A percentile compares a stretch with the other conserved stretches of the same genome.
These are phyloP conservation scores for Melampsora americana DNA, from an alignment of 1,284 basidiomycete species.

Conservation along the genomic window DNA sequence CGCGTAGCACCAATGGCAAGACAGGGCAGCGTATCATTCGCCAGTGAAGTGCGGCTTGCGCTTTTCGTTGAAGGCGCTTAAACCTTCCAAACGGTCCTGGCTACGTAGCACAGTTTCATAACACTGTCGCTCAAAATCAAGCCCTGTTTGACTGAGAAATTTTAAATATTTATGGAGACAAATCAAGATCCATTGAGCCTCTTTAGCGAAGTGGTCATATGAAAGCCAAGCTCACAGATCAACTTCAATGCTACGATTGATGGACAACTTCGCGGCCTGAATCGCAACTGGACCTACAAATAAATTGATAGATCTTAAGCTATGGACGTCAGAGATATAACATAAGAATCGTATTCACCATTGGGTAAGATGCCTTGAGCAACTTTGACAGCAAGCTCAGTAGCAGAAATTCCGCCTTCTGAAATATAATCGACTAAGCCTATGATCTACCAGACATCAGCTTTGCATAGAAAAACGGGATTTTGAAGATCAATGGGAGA, in stretches of 20 bases:
- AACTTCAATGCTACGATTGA: conserved; percentile 73
- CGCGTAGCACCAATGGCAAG: too few species aligned
- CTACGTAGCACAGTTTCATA: conserved; percentile 78
- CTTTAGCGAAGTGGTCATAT: neutral
- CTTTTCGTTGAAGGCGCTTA: conserved; percentile 85
- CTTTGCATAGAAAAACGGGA: neutral
- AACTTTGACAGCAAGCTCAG: conserved; percentile 65
- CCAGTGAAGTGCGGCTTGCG: conserved; percentile 76
- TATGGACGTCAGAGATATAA: conserved; percentile 6
- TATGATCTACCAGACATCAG: conserved; percentile 50
- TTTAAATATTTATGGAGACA: neutral
- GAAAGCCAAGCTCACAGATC: conserved; percentile 60
- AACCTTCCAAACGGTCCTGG: conserved; percentile 76
- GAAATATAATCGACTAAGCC: conserved; percentile 78
- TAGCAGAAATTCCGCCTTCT: conserved; percentile 61
- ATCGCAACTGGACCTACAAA: conserved; percentile 76
- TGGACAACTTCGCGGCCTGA: conserved; percentile 80
- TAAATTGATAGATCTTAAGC: neutral
- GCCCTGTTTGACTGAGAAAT: conserved; percentile 58
- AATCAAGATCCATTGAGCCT: neutral
- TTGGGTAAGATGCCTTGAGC: conserved; percentile 67
- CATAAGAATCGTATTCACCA: conserved; percentile 59
- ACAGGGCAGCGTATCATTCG: conserved; percentile 58
- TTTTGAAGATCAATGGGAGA: conserved; percentile 25
- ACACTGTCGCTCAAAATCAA: conserved; percentile 81